A percentile compares a stretch with the other conserved stretches of the same genome.
Evolutionary conservation across 768 basidiomycete genomes (phyloP).

Genomic region (Phanerochaete sordida): DNA sequence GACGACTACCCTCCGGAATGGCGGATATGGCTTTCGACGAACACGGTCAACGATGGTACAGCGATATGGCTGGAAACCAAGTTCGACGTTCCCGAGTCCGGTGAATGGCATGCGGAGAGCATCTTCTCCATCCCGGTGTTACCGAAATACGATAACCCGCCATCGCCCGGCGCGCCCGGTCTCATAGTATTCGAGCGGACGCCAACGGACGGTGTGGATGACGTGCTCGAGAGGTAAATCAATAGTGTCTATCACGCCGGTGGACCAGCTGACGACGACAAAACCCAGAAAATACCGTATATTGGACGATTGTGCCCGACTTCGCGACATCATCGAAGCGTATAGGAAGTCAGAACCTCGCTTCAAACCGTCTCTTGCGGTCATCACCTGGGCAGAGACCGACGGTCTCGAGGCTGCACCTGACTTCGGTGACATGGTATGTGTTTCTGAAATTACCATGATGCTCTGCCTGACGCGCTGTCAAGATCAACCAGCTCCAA

Average conservation of each 20-base stretch:
- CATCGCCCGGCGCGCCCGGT: slow-evolving; percentile 48
- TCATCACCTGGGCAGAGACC: slow-evolving; percentile 57
- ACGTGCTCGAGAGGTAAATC: slow-evolving; percentile 64
- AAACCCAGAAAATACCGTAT: slow-evolving; percentile 59
- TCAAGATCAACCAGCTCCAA: slow-evolving; percentile 48
- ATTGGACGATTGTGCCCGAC: slow-evolving; percentile 67
- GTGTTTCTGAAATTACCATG: slow-evolving; percentile 9
- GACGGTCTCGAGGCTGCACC: slow-evolving; percentile 32
- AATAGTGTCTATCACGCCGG: slow-evolving; percentile 1
- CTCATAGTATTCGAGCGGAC: slow-evolving; percentile 75
- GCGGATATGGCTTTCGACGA: slow-evolving; percentile 73
- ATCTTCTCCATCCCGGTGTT: slow-evolving; percentile 60
- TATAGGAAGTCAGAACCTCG: slow-evolving; percentile 48
- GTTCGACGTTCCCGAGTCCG: slow-evolving; percentile 65
- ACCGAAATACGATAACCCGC: slow-evolving; percentile 17
- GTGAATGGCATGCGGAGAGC: slow-evolving; percentile 54
- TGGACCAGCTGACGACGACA: slow-evolving; percentile 1
- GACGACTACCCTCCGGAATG: slow-evolving; percentile 37
- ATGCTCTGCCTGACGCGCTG: neutral
- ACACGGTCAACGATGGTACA: slow-evolving; percentile 68
- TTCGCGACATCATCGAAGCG: slow-evolving; percentile 58
- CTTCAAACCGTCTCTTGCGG: slow-evolving; percentile 59
- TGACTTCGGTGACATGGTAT: slow-evolving; percentile 63
- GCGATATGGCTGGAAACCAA: slow-evolving; percentile 81
- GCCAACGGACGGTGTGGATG: slow-evolving; percentile 55